Evolutionary conservation across 768 basidiomycete genomes (phyloP).

Genomic region (Serendipita sp.): DNA sequence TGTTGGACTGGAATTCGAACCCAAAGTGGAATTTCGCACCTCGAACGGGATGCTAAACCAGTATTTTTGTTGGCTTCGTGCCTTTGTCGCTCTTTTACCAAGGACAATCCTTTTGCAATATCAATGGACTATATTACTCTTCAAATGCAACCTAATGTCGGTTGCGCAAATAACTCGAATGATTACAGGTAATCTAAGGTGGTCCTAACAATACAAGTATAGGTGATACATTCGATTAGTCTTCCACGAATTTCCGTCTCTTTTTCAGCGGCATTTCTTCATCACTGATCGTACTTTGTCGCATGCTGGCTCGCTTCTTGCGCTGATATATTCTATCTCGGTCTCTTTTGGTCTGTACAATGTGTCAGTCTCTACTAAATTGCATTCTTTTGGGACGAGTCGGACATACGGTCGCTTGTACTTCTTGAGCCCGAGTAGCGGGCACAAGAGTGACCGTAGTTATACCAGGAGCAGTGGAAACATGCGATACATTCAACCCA

Average conservation of each 20-base stretch:
- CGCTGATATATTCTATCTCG: conserved; percentile 73
- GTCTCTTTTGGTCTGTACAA: conserved; percentile 59
- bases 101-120: too few species aligned
- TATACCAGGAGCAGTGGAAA: conserved; percentile 40
- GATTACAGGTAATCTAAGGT: not conserved
- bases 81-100: too few species aligned
- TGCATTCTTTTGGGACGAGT: not conserved
- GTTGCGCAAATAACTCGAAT: not conserved
- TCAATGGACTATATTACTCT: too few species aligned
- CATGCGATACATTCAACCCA: not conserved
- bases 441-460: conserved; percentile 68
- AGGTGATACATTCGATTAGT: not conserved
- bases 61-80: not conserved
- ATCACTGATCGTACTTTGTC: conserved; percentile 47
- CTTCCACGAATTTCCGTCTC: not conserved
- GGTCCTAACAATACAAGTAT: not conserved
- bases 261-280: conserved; percentile 31
- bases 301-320: conserved; percentile 46
- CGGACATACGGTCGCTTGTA: conserved; percentile 14
- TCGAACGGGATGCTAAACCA: conserved; percentile 9
- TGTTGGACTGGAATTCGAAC: conserved; percentile 7
- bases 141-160: too few species aligned
- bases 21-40: conserved; percentile 12
- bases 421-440: conserved; percentile 49
- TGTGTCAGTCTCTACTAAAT: conserved; percentile 19